Evolutionary conservation across 139 green algal species (phyloP).

Genomic region (Deuterostichococcus epilithicus): DNA sequence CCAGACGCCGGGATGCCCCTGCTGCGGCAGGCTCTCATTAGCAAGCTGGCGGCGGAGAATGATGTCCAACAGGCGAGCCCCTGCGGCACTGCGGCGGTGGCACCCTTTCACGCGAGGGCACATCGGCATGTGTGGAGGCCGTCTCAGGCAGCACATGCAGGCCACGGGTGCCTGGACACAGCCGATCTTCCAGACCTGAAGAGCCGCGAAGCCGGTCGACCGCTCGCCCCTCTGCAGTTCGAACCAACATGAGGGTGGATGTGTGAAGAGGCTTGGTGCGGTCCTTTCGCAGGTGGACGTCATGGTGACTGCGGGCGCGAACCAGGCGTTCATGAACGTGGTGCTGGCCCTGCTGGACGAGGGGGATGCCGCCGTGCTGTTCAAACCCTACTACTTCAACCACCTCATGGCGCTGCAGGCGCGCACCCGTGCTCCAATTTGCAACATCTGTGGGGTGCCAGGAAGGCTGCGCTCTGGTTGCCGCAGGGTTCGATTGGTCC

Average conservation of each 20-base stretch:
- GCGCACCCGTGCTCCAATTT: background rate
- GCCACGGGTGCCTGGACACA: too few species aligned
- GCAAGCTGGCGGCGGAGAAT: constrained; percentile 76
- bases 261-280: too few species aligned
- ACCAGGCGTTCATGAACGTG: constrained; percentile 87
- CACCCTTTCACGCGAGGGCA: too few species aligned
- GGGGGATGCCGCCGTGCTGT: constrained; percentile 72
- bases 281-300: constrained; percentile 79
- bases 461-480: too few species aligned
- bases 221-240: too few species aligned
- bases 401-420: constrained; percentile 81
- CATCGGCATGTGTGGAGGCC: too few species aligned
- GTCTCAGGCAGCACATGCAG: background rate
- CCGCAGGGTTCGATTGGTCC: too few species aligned
- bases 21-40: constrained; percentile 63
- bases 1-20: constrained; percentile 69
- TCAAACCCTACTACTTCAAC: constrained; percentile 97
- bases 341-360: constrained; percentile 75
- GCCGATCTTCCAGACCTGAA: too few species aligned
- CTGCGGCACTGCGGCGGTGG: too few species aligned
- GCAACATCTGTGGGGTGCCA: too few species aligned
- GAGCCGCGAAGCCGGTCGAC: too few species aligned
- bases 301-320: constrained; percentile 88
- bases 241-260: too few species aligned
- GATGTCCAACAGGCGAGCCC: constrained; percentile 44